Evolutionary conservation across 2,329 filamentous ascomycete genomes (phyloP).

Genomic region (Gaeumannomyces sp.): DNA sequence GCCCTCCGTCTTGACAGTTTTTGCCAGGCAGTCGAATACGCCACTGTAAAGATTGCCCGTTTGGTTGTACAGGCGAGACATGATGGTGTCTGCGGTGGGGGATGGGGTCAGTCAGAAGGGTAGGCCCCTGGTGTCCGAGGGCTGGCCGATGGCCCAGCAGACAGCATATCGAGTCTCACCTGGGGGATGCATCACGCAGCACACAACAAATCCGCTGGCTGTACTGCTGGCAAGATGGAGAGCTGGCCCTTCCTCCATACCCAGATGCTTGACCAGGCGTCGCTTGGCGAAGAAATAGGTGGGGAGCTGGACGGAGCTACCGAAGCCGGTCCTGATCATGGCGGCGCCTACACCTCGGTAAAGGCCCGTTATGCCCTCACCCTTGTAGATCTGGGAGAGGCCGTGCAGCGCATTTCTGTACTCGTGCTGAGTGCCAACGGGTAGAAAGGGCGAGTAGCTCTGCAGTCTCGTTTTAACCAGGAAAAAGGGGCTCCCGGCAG

Average conservation of each 20-base stretch:
- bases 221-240: constrained; percentile 86
- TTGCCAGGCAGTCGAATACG: constrained; percentile 84
- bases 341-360: constrained; percentile 89
- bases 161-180: constrained; percentile 44
- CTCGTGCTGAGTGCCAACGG: constrained; percentile 92
- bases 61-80: constrained; percentile 98
- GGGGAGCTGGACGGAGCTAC: constrained; percentile 90
- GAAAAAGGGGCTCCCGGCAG: constrained; percentile 94
- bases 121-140: background rate
- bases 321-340: constrained; percentile 94
- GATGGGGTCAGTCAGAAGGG: background rate
- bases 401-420: constrained; percentile 86
- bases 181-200: constrained; percentile 95
- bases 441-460: constrained; percentile 85
- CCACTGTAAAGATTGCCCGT: constrained; percentile 94
- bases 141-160: background rate
- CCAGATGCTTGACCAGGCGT: constrained; percentile 71
- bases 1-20: constrained; percentile 88
- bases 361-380: constrained; percentile 72
- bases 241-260: constrained; percentile 84
- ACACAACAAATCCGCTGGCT: constrained; percentile 90
- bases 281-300: constrained; percentile 98
- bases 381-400: constrained; percentile 67
- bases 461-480: constrained; percentile 94
- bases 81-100: constrained; percentile 69